Base-by-base conservation (phyloP, 169 alveolate genomes). In the Cryptosporidium viatorum region DNA sequence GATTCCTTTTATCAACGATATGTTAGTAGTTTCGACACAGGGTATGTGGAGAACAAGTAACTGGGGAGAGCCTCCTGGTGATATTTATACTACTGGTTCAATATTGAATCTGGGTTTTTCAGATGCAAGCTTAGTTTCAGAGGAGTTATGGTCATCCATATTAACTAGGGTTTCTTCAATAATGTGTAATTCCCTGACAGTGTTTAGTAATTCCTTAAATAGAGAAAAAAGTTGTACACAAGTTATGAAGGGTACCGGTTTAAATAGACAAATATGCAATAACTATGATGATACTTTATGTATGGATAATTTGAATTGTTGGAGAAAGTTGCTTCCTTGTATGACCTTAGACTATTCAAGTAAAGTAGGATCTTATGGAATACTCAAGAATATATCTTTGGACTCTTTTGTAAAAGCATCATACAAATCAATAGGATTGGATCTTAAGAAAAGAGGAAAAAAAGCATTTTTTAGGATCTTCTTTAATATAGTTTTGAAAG, bases 11-110 rank as follows among this genome's bases (percentile, higher is more conserved):
- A 7, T 80, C 0, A 50, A 39, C 10, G 75, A 59, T 12, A 8
- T 80, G 41, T 62, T 80, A 7, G 80, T 65, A 12, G 55, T 50
- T 31, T 62, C 89, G 2, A 67, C 74, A 18, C 89, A 80, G 21
- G 89, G 89, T 10, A 59, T 26, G 23, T 80, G 89, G 89, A 80
- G 89, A 48, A 37, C 31, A 12, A 18, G 31, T 39, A 80, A 37
- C 41, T 80, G 89, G 89, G 89, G 89, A 12, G 75, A 59, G 29
- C 89, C 89, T 23, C 89, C 89, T 39, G 43, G 14, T 0, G 26
- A 18, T 2, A 65, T 65, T 43, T 80, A 80, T 48, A 41, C 67
- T 23, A 26, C 80, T 5, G 89, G 89, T 26, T 60, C 74, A 39
- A 62, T 67, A 26, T 43, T 80, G 31, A 48, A 80, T 18, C n/a